These are phyloP conservation scores for Chlamydomonas asymmetrica DNA, from an alignment of 139 green algal species.

Conservation along the genomic window DNA sequence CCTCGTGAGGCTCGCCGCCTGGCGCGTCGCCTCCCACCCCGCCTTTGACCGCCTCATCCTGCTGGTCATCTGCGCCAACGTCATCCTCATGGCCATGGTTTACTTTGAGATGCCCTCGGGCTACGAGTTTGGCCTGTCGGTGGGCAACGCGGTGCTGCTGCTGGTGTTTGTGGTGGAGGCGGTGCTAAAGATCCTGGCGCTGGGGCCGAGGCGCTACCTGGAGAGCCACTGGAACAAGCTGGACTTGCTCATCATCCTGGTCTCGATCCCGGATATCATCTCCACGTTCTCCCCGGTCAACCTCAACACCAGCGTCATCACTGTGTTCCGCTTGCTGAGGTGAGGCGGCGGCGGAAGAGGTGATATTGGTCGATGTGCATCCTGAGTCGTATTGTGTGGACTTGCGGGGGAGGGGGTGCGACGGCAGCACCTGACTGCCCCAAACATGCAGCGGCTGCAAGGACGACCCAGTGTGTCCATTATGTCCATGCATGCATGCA, in stretches of 20 bases:
- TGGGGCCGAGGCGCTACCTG: slow-evolving; percentile 40
- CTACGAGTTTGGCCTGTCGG: too few relatives aligned
- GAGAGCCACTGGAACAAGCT: slow-evolving; percentile 52
- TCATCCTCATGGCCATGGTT: not conserved
- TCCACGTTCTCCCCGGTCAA: slow-evolving; percentile 14
- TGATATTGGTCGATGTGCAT: too few relatives aligned
- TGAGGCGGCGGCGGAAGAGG: too few relatives aligned
- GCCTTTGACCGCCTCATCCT: not conserved
- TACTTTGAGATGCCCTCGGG: not conserved
- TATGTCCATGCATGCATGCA: too few relatives aligned
- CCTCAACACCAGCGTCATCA: slow-evolving; percentile 15
- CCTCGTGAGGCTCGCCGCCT: not conserved
- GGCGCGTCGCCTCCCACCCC: not conserved
- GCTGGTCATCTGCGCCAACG: slow-evolving; percentile 1
- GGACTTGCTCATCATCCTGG: slow-evolving; percentile 55
- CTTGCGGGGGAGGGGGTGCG: too few relatives aligned
- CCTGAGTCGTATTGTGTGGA: too few relatives aligned
- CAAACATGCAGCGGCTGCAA: too few relatives aligned
- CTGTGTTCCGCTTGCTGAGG: slow-evolving; percentile 24
- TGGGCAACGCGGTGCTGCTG: slow-evolving; percentile 55
- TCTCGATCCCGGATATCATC: slow-evolving; percentile 42
- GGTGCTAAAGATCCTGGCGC: slow-evolving; percentile 42
- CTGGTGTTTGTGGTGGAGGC: slow-evolving; percentile 54
- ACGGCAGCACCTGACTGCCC: too few relatives aligned
- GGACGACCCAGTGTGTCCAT: too few relatives aligned